Base-by-base conservation (phyloP, 768 basidiomycete genomes). In the Psilocybe cubensis region DNA sequence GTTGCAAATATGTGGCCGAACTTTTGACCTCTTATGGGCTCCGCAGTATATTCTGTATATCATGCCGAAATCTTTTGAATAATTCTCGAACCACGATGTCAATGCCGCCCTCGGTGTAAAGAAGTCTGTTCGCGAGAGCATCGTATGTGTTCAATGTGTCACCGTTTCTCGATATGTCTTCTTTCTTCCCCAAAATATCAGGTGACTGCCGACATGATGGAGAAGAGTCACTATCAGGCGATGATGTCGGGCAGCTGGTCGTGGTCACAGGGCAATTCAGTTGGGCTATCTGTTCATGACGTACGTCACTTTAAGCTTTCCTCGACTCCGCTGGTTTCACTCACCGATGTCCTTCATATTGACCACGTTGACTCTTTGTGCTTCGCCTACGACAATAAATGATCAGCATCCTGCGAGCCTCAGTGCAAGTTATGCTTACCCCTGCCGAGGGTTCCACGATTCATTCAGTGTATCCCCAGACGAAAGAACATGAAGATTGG, bases 231-330 rank as follows among this genome's bases (percentile, higher is more conserved):
- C 52, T 52, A 31, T 55, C 29, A 52, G 46, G 63, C 63, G 63
- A 59, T 57, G 44, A 49, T 49, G 54, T 64, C 63, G 63, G 62
- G 48, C 63, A 61, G 49, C 24, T 61, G 57, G 50, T 38, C 49
- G 42, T 28, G 58, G 63, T 64, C 63, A 64, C 63, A 61, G 52
- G 63, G 59, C 28, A 14, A 31, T 28, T 35, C 10, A 31, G 18
- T 10, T 52, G 35, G n/a, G 35, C 5, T 31, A 31, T 31, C 29
- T 31, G 35, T 38, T 38, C 35, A 38, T 31, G 41, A 21, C 23
- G 55, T 62, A 50, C 54, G 57, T 49, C 57, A 56, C 35, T 56
- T 53, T 45, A 29, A 35, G 42, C 33, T 50, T 43, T 40, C n/a
- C 29, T 43, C 54, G 28, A 47, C 9, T 6, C 23, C 47, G 40